Base-by-base conservation (phyloP, 345 rosid species). In the Eucalyptus decipiens region DNA sequence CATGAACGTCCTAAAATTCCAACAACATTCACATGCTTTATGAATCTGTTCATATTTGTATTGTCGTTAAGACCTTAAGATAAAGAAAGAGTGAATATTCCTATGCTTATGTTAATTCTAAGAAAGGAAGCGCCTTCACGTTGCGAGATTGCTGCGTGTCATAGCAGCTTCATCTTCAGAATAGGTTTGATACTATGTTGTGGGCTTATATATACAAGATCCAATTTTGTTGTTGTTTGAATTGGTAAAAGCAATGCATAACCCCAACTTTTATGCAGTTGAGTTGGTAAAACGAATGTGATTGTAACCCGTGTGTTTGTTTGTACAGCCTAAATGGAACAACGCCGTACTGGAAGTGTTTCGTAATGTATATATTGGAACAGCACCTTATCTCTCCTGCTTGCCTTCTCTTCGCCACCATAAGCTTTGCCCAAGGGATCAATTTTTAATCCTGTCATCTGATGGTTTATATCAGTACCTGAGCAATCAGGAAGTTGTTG, bases 401-500 rank as follows among this genome's bases (percentile, higher is more conserved):
- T 90, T 88, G 28, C 99, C 99, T 88, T 94, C 99, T 88, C 98
- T 97, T 90, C 69, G 93, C 93, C 99, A 97, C 91, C 97, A 96
- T 92, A 95, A 93, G 87, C 93, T 97, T 87, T 93, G 95, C 89
- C 95, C 96, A 80, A 96, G 94, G 88, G 99, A 97, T 90, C 99
- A 97, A 88, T 97, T 97, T 91, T 90, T 97, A 89, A 93, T 97
- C 87, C 98, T 97, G 17, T 97, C 99, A 85, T 97, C 99, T 24
- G 99, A 97, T 92, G 99, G 99, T 48, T 92, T 97, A 90, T 97
- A 97, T 93, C 99, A 97, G 92, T 97, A 97, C 92, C 92, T 97
- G 89, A 96, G 93, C 93, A 97, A 97, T 90, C 95, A 94, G 90
- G 98, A 97, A 93, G 99, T 96, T 88, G 99, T 97, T 90, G 93